Base-by-base conservation (phyloP, 208 protist genomes). In the Wallacemonas rigidus region DNA sequence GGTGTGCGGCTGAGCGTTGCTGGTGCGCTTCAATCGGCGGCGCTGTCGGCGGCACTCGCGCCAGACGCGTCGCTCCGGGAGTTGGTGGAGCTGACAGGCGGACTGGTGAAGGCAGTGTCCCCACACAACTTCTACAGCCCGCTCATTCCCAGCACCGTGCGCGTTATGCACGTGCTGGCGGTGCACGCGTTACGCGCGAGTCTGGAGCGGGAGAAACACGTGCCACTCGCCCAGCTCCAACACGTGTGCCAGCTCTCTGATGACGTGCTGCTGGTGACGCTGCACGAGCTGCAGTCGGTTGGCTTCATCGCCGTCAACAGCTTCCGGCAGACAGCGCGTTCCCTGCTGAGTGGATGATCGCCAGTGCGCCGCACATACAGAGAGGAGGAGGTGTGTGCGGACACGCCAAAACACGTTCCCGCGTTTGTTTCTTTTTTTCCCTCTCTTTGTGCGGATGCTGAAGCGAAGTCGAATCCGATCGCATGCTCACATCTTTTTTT, bases 151-250 rank as follows among this genome's bases (percentile, higher is more conserved):
- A 72, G 89, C 63, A 75, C 70, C n/a, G 72, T 88, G 0, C 86
- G 90, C 2, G 78, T 90, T 12, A 35, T 95, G 54, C 78, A 92
- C 57, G 2, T 95, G 26, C 79, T 95, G 14, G 83, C 81, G 15
- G 54, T 74, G 12, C 79, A 92, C 62, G 80, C 85, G 11, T 36
- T 87, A 12, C 65, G 56, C 65, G 71, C 55, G 2, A 69, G 48
- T 55, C 68, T 67, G 51, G 72, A 82, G 44, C 64, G 67, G 38
- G 77, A 82, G n/a, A 89, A 83, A 74, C 82, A 83, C 53, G 79
- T 88, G 58, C 80, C 81, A 4, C 62, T 94, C 35, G 76, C 81
- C 40, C 68, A 89, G 65, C 67, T 94, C 38, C 83, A 87, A 76
- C 62, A 75, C 17, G 67, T 88, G 7, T 86, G 82, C 56, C 89